phyloP scores from a whole-genome alignment of 371 early-diverging fungal species.

The Mortierella sp. region DNA sequence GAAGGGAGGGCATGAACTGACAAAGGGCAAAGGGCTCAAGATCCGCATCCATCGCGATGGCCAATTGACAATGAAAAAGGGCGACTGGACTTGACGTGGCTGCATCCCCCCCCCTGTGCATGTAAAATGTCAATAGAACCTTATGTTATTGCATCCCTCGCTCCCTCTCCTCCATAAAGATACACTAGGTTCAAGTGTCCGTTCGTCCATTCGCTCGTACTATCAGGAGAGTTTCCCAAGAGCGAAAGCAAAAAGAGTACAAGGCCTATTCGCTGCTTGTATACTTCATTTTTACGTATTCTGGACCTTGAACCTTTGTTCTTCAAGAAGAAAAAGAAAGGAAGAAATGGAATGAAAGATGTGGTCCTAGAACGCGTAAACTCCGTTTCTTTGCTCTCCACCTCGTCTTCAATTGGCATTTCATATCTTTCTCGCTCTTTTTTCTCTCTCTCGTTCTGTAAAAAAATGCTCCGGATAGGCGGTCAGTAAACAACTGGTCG shows the following conservation, averaged over 20 bases:
- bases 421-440: no score
- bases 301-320: no score
- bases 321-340: not conserved
- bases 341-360: not conserved
- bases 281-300: not conserved
- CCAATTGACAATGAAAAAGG: no score
- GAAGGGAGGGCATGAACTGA: no score
- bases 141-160: not conserved
- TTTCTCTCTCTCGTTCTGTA: not conserved
- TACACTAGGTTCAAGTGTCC: not conserved
- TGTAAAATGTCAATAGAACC: not conserved
- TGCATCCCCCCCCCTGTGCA: no score
- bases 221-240: not conserved
- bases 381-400: not conserved
- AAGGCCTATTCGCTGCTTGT: not conserved
- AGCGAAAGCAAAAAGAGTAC: not conserved
- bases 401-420: not conserved
- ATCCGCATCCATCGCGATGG: not conserved
- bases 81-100: no score
- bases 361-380: constrained; percentile 1
- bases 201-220: not conserved
- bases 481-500: not conserved
- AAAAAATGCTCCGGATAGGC: not conserved
- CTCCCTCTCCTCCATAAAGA: no score
- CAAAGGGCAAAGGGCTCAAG: no score